Base-by-base conservation (phyloP, 768 basidiomycete genomes). In the Leccinellum luteum region DNA sequence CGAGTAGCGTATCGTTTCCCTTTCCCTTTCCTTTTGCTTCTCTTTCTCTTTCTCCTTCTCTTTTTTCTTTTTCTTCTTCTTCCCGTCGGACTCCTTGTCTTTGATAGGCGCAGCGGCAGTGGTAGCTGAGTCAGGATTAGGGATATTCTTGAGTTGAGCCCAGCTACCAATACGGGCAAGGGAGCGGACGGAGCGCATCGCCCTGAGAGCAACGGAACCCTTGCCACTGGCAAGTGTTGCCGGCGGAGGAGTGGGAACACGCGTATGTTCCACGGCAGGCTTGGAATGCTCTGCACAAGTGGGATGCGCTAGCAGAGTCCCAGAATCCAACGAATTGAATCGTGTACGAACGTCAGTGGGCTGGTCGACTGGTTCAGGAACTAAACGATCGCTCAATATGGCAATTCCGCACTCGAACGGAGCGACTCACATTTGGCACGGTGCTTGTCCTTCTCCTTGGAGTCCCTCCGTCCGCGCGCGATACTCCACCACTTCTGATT, bases 401-500 rank as follows among this genome's bases (percentile, higher is more conserved):
- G 17, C 12, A 19, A 51, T 51, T 15, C 1, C 51, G 34, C 41
- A 31, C 15, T 17, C 13, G 9, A 51, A 23, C n/a, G 2, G 13
- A 48, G 17, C 1, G 5, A 59, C 61, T 64, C 49, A 72, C 71
- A 54, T 58, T 75, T 75, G 27, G 74, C 71, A 52, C 76, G 74
- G 32, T 76, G 76, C 60, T 70, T 72, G 1, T 66, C 77, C 71
- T 82, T 83, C 64, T 85, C 85, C 68, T 89, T 89, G 15, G 84
- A 85, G 55, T 89, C 89, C 66, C 85, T 90, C 63, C 86, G 73
- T 10, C 87, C 87, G 14, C 88, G 75, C 6, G 88, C 85, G 57
- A 92, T 85, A 60, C 81, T 92, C 91, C 90, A 92, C 89, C 90
- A 92, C 70, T 85, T 88, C 65, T 80, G 78, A 64, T 78, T 82